Evolutionary conservation across 2,329 filamentous ascomycete species (phyloP), one percentile per base, ranked within the genome.

Genomic region (Botryotinia convoluta): DNA sequence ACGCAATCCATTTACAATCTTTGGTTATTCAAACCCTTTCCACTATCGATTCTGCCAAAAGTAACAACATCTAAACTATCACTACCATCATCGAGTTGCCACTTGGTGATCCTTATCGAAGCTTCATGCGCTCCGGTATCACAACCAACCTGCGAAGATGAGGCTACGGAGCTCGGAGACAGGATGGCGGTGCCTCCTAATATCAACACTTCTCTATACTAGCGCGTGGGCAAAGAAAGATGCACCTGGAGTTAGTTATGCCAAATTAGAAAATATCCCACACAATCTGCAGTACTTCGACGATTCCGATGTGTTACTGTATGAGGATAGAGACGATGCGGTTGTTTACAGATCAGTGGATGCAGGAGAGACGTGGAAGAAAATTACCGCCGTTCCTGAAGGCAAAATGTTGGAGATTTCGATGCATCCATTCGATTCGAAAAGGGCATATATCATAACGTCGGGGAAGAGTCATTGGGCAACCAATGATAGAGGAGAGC

Each of bases 241-340:
- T 71, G 74, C 86, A 67, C 95, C 95, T 37, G 86, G 86, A 72
- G 87, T 97, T 79, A 85, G 87, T 75, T 84, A 86, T 74, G 92
- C 85, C 71, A 83, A 87, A 64, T 93, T 98, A 83, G 85, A 92
- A 62, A 86, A 90, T 78, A 83, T 86, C 71, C 93, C 94, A 0
- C 81, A 84, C 71, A 90, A 90, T 81, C 85, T 98, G 77, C 92
- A 92, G 83, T 99, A 97, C 84, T 98, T 99, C 81, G 91, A 96
- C 80, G 93, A 95, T 82, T 95, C 93, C 77, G 91, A 97, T 81
- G 89, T 92, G 69, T 86, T 97, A 74, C 83, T 98, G 63, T 90
- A 94, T 80, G 90, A 92, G 78, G 92, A 97, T 81, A 80, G 85
- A 68, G 82, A 86, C 22, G 87, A 87, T 59, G 86, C 87, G 74